A percentile compares a stretch with the other conserved stretches of the same genome.
phyloP scores from a whole-genome alignment of 2,329 filamentous ascomycete species.

The Coniochaeta prunicola region DNA sequence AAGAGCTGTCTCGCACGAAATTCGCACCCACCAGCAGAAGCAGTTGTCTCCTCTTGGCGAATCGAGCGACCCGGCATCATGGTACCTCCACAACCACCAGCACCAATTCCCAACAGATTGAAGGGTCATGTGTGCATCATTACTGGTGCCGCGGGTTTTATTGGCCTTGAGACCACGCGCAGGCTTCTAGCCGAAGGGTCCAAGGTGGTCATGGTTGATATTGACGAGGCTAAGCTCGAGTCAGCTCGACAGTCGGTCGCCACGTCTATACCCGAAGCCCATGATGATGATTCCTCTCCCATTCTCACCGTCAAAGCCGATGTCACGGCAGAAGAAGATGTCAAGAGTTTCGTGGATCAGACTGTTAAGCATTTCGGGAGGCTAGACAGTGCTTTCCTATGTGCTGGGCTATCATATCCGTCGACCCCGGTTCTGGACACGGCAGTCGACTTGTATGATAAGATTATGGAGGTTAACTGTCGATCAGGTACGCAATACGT shows the following conservation, averaged over 20 bases:
- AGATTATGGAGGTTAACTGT: slow-evolving; percentile 26
- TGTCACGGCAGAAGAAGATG: slow-evolving; percentile 22
- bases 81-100: neutral
- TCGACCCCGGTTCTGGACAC: slow-evolving; percentile 26
- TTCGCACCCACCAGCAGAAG: neutral
- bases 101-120: neutral
- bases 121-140: slow-evolving; percentile 1
- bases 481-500: slow-evolving; percentile 21
- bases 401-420: slow-evolving; percentile 8
- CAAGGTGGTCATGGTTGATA: slow-evolving; percentile 26
- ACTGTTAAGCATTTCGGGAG: slow-evolving; percentile 8
- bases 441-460: slow-evolving; percentile 24
- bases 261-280: neutral
- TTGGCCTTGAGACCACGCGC: slow-evolving; percentile 24
- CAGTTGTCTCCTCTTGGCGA: neutral
- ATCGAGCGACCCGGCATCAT: neutral
- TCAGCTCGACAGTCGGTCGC: neutral
- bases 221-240: slow-evolving; percentile 12
- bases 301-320: slow-evolving; percentile 24
- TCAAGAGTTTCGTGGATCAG: slow-evolving; percentile 10
- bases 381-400: slow-evolving; percentile 9
- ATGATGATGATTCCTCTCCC: slow-evolving; percentile 10
- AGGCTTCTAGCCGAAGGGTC: slow-evolving; percentile 27
- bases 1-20: neutral
- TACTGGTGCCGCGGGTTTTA: slow-evolving; percentile 2